Evolutionary conservation across 352 stramenopile species (phyloP).

Genomic region (Pythium apleroticum): DNA sequence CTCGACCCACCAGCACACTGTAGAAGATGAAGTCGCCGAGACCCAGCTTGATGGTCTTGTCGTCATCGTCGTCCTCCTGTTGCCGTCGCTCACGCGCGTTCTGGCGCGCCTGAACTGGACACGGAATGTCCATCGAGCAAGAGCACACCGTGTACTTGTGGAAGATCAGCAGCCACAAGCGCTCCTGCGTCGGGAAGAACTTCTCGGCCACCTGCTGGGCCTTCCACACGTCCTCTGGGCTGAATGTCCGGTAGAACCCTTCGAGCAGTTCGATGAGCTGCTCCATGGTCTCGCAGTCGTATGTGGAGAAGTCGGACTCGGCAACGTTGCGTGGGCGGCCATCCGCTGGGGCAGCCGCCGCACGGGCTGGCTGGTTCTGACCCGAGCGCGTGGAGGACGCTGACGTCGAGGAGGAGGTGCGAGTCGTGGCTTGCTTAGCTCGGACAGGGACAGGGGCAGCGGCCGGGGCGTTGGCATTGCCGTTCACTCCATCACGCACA

Average conservation of each 20-base stretch:
- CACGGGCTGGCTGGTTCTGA: conserved; percentile 5
- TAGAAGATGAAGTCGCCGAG: conserved; percentile 99
- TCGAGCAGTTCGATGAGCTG: conserved; percentile 59
- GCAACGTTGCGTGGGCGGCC: conserved; percentile 64
- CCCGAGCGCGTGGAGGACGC: conserved; percentile 12
- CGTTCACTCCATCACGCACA: conserved; percentile 61
- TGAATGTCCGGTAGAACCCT: conserved; percentile 79
- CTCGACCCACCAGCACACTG: conserved; percentile 95
- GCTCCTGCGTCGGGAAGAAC: conserved; percentile 76
- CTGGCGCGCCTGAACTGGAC: conserved; percentile 63
- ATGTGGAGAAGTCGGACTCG: conserved; percentile 73
- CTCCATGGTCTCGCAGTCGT: conserved; percentile 80
- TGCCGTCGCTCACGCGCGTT: conserved; percentile 46
- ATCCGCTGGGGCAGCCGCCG: conserved; percentile 34
- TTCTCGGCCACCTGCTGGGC: conserved; percentile 76
- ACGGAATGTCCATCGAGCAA: conserved; percentile 78
- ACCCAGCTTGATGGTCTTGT: conserved; percentile 92
- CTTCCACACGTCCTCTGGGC: conserved; percentile 81
- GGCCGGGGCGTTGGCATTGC: neutral
- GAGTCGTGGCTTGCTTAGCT: neutral
- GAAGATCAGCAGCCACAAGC: conserved; percentile 81
- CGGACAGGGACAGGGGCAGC: conserved; percentile 1
- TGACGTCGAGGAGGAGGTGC: conserved; percentile 16
- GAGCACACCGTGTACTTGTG: conserved; percentile 87
- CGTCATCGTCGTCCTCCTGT: conserved; percentile 60